These are phyloP conservation scores for Solanum tarapatanum DNA, from an alignment of 257 asterid species.

Conservation along the genomic window DNA sequence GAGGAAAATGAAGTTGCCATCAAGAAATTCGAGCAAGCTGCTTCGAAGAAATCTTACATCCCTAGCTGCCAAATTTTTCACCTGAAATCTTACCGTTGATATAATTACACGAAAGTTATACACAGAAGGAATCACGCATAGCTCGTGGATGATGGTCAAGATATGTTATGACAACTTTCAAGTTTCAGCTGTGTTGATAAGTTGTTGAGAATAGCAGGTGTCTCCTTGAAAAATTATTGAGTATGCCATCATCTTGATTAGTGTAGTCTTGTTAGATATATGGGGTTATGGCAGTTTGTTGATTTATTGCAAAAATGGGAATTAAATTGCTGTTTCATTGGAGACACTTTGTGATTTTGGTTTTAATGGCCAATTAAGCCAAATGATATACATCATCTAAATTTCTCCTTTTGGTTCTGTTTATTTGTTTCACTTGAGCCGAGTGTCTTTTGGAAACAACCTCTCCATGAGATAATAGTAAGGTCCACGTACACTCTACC, in stretches of 20 bases:
- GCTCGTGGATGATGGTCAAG: not conserved
- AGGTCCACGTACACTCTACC: not conserved
- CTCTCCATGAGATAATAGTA: not conserved
- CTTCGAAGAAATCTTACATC: constrained; percentile 30
- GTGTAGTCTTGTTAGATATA: not conserved
- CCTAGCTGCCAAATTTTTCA: constrained; percentile 71
- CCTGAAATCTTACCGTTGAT: constrained; percentile 49
- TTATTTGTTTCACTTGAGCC: not conserved
- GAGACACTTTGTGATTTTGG: not conserved
- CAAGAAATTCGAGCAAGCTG: constrained; percentile 59
- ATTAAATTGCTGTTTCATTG: not conserved
- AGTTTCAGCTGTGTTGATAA: not conserved
- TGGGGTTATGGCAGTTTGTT: not conserved
- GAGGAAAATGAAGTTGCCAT: constrained; percentile 57
- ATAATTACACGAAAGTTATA: not conserved
- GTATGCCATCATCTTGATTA: not conserved
- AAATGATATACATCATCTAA: not conserved
- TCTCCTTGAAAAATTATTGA: not conserved
- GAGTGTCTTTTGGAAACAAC: not conserved
- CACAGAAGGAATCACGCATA: not conserved
- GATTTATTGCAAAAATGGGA: not conserved
- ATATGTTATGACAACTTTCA: not conserved
- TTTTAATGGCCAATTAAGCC: not conserved
- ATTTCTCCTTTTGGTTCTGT: not conserved
- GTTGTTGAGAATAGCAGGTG: not conserved